phyloP scores from a whole-genome alignment of 2,329 filamentous ascomycete genomes.

The Talaromyces sp. region DNA sequence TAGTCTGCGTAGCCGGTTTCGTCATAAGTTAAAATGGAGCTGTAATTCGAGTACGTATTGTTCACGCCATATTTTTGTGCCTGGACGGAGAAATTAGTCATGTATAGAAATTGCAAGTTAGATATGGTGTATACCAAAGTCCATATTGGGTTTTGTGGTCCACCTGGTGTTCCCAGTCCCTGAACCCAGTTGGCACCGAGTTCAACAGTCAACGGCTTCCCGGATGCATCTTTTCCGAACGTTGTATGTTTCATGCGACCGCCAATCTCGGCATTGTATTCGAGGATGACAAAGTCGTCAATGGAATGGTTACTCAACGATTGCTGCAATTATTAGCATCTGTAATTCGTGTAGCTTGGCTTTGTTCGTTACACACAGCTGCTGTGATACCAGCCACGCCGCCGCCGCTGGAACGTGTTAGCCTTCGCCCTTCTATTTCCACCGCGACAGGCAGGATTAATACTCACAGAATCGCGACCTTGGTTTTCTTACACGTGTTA shows the following conservation, averaged over 20 bases:
- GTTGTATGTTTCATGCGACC: conserved; percentile 55
- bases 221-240: conserved; percentile 50
- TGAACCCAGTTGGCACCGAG: conserved; percentile 63
- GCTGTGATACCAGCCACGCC: conserved; percentile 61
- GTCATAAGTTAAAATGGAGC: conserved; percentile 56
- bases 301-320: conserved; percentile 57
- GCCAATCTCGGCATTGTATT: conserved; percentile 58
- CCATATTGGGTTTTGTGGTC: conserved; percentile 59
- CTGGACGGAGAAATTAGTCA: conserved; percentile 13
- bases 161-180: conserved; percentile 34
- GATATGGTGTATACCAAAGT: conserved; percentile 32
- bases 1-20: conserved; percentile 52
- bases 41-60: conserved; percentile 56
- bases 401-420: conserved; percentile 40
- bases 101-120: background rate
- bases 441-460: background rate
- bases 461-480: conserved; percentile 29
- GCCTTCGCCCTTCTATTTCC: background rate
- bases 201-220: conserved; percentile 55
- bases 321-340: conserved; percentile 37
- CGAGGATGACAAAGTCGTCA: conserved; percentile 60
- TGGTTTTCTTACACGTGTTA: conserved; percentile 23
- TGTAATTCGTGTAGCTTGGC: background rate
- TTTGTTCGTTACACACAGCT: conserved; percentile 36
- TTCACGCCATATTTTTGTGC: conserved; percentile 54